Conservation (phyloP, 2,329 filamentous ascomycete genomes). For the Fusarium udum region DNA sequence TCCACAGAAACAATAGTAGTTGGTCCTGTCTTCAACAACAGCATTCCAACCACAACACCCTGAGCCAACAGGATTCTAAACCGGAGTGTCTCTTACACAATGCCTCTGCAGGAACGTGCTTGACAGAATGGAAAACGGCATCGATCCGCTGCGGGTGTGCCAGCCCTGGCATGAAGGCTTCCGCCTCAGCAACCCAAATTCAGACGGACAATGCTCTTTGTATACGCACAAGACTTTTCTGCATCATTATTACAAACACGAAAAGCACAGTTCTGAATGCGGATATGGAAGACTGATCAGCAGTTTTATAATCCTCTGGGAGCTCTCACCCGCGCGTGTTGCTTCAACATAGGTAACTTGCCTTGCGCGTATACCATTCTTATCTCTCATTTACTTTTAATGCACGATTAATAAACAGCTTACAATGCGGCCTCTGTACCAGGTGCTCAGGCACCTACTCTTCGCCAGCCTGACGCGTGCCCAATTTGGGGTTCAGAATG, state of each 20-base stretch:
- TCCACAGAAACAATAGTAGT: not conserved
- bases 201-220: constrained; percentile 29
- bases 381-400: not conserved
- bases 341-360: not conserved
- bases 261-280: constrained; percentile 3
- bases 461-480: constrained; percentile 9
- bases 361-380: not conserved
- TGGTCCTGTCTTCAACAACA: not conserved
- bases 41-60: constrained; percentile 24
- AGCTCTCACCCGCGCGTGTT: not conserved
- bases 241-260: not conserved
- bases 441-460: constrained; percentile 11
- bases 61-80: not conserved
- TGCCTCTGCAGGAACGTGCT: constrained; percentile 14
- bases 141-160: not conserved
- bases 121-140: constrained; percentile 10
- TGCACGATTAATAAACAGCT: not conserved
- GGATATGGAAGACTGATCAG: constrained; percentile 9
- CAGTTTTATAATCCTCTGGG: constrained; percentile 22
- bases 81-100: not conserved
- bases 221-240: not conserved
- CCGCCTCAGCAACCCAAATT: constrained; percentile 29
- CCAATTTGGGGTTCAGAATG: constrained; percentile 30
- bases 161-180: constrained; percentile 30
- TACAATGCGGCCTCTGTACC: constrained; percentile 23